phyloP scores from a whole-genome alignment of 2,329 filamentous ascomycete species.

The Pyrenochaeta sp. region DNA sequence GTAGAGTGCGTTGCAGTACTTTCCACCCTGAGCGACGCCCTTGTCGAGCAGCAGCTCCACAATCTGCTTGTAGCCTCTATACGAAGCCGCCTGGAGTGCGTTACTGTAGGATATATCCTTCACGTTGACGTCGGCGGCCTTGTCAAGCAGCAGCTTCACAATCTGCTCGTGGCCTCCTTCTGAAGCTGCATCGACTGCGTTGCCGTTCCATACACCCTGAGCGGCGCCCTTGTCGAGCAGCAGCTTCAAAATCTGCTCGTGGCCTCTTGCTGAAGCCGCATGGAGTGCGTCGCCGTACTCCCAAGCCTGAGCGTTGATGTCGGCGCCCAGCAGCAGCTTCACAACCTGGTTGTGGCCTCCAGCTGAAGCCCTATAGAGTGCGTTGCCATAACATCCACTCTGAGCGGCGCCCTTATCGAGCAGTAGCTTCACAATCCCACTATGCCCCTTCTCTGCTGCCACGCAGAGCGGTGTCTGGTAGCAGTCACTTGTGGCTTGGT shows the following conservation, averaged over 20 bases:
- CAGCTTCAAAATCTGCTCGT: not conserved
- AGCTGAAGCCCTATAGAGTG: not conserved
- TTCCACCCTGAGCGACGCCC: not conserved
- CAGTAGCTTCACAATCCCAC: constrained; percentile 20
- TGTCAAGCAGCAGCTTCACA: not conserved
- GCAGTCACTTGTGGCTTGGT: constrained; percentile 2
- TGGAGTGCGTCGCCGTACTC: not conserved
- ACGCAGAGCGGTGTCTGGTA: not conserved
- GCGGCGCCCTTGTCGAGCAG: not conserved
- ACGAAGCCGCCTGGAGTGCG: not conserved
- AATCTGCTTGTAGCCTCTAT: not conserved
- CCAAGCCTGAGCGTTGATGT: not conserved
- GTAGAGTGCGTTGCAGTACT: not conserved
- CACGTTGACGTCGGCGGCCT: not conserved
- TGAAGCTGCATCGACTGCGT: not conserved
- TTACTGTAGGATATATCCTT: not conserved
- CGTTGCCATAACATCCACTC: not conserved
- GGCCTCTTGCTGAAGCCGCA: not conserved
- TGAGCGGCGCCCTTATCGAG: constrained; percentile 20
- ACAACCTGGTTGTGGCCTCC: not conserved
- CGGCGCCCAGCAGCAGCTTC: not conserved
- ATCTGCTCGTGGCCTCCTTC: not conserved
- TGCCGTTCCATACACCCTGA: not conserved
- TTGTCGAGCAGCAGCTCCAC: not conserved
- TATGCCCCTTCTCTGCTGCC: constrained; percentile 11